Evolutionary conservation across 192 early-diverging fungal genomes (phyloP), one percentile per base, ranked within the genome.

Genomic region (Backusella parvicylindrica): DNA sequence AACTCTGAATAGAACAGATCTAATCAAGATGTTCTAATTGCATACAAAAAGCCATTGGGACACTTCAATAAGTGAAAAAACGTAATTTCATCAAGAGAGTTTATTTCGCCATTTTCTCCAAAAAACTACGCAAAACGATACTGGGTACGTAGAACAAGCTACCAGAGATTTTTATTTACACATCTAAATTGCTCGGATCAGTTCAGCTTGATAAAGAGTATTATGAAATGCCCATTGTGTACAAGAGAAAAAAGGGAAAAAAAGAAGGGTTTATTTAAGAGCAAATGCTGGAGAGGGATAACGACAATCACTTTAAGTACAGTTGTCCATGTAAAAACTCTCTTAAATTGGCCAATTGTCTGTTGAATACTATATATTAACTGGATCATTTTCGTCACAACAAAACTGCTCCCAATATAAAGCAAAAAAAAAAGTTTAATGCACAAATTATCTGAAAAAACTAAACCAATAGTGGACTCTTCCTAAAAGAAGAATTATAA

Each of bases 381-480:
- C n/a, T n/a, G n/a, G n/a, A n/a, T n/a, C n/a, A n/a, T n/a, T n/a
- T n/a, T n/a, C n/a, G n/a, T n/a, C n/a, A n/a, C n/a, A n/a, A n/a
- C n/a, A n/a, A n/a, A n/a, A n/a, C n/a, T n/a, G n/a, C n/a, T n/a
- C n/a, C n/a, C n/a, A n/a, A n/a, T n/a, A n/a, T n/a, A n/a, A n/a
- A n/a, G n/a, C n/a, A 18, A 56, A 56, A 56, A 56, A 56, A 56
- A 56, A 56, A 56, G 53, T 56, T 21, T 56, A 56, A 56, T 56
- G 53, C 53, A 56, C 53, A 56, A 56, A 56, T 56, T 56, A 56
- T 56, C 53, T 56, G 53, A 56, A 56, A 56, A 56, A 56, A 56
- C 53, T 21, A 56, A 56, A 56, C 53, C 53, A 56, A 56, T 56
- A 56, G 53, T 56, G 53, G 21, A 56, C 53, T 56, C 53, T n/a